Percentiles rank a stretch among this genome's conserved stretches.
These are phyloP conservation scores for Scopulariopsis brevicaulis DNA, from an alignment of 2,329 filamentous ascomycete species.

Conservation along the genomic window DNA sequence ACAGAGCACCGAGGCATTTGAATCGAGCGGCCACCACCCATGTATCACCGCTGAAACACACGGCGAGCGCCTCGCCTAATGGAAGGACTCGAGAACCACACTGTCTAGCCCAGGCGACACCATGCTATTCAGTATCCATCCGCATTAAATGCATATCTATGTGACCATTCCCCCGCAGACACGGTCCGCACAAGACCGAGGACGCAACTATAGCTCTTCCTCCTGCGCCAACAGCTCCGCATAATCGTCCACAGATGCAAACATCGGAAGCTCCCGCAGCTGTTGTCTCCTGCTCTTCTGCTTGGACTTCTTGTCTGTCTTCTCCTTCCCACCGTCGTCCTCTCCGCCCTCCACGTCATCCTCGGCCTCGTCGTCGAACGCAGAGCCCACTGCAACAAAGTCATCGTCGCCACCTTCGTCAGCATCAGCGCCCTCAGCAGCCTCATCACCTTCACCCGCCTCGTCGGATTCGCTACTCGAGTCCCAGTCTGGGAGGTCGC, in stretches of 20 bases:
- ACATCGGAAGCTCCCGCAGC: constrained; percentile 80
- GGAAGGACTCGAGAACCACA: not conserved
- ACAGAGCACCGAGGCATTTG: no score
- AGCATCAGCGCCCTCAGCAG: constrained; percentile 29
- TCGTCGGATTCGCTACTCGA: constrained; percentile 26
- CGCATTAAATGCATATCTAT: not conserved
- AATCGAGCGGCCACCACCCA: not conserved
- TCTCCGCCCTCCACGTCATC: constrained; percentile 40
- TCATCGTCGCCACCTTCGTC: constrained; percentile 33
- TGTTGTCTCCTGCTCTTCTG: constrained; percentile 61
- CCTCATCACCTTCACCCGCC: constrained; percentile 16
- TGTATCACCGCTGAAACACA: not conserved
- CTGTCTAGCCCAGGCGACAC: not conserved
- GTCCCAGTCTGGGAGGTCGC: constrained; percentile 34
- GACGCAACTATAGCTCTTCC: not conserved
- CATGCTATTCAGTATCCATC: not conserved
- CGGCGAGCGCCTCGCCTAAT: not conserved
- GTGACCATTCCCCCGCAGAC: not conserved
- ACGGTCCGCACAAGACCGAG: no score
- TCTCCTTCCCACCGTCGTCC: constrained; percentile 21
- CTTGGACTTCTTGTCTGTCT: constrained; percentile 25
- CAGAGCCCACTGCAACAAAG: constrained; percentile 20
- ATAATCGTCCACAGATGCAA: constrained; percentile 91
- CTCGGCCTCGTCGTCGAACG: constrained; percentile 34
- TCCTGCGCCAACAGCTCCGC: constrained; percentile 71